phyloP scores from a whole-genome alignment of 2,329 filamentous ascomycete genomes.

The Fusarium subtropicale region DNA sequence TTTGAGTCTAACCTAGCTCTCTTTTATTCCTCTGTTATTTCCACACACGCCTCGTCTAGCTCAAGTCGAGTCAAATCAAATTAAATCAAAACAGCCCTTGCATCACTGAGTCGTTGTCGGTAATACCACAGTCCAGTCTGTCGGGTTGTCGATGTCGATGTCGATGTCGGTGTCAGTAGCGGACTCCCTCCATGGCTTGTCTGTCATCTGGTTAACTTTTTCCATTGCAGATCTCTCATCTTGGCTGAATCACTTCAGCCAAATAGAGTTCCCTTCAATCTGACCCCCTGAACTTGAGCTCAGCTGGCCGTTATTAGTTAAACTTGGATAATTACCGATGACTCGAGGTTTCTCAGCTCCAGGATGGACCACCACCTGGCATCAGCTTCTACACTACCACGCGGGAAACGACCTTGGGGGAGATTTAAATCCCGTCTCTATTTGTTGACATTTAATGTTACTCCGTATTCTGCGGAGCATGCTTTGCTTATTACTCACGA shows the following conservation, averaged over 20 bases:
- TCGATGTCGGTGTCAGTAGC: not conserved
- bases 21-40: constrained; percentile 7
- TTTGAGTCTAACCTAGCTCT: constrained; percentile 10
- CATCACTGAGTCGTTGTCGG: constrained; percentile 20
- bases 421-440: constrained; percentile 9
- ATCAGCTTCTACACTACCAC: constrained; percentile 20
- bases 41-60: constrained; percentile 21
- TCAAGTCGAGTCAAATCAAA: not conserved
- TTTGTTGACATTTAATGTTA: not conserved
- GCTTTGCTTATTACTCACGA: not conserved
- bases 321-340: not conserved
- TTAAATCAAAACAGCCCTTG: constrained; percentile 18
- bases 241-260: not conserved
- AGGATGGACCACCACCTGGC: constrained; percentile 26
- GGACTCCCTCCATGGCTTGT: not conserved
- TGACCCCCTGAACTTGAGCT: constrained; percentile 24
- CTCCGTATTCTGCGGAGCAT: not conserved
- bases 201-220: constrained; percentile 7
- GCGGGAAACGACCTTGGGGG: constrained; percentile 6
- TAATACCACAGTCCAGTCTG: constrained; percentile 27
- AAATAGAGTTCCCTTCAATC: not conserved
- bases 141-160: constrained; percentile 9
- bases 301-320: not conserved
- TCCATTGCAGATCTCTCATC: constrained; percentile 5
- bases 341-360: constrained; percentile 17